Percentiles rank a stretch among this genome's conserved stretches.
phyloP scores from a whole-genome alignment of 768 basidiomycete species.

The Imleria badia region DNA sequence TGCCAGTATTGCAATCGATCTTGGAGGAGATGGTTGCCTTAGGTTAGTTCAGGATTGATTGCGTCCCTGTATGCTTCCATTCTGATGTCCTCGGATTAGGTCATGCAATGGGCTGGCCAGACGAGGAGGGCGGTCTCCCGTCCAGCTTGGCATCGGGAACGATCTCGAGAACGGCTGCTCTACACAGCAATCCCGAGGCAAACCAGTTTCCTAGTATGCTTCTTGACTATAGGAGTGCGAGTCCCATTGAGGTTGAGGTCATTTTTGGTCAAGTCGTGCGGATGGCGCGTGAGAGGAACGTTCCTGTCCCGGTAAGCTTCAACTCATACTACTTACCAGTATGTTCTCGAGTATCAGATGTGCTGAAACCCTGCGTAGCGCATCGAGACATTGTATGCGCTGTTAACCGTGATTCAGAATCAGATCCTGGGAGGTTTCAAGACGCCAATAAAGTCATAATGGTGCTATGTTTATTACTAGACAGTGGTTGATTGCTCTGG shows the following conservation, averaged over 20 bases:
- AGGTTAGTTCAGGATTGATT: conserved; percentile 26
- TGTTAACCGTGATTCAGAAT: conserved; percentile 60
- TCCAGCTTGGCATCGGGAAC: conserved; percentile 40
- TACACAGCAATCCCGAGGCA: conserved; percentile 44
- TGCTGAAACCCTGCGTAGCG: conserved; percentile 37
- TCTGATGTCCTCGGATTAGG: conserved; percentile 9
- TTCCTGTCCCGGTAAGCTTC: conserved; percentile 15
- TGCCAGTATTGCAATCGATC: conserved; percentile 47
- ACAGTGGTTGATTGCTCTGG: too few species aligned
- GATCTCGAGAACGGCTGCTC: conserved; percentile 37
- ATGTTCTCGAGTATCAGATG: neutral
- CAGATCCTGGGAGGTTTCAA: conserved; percentile 46
- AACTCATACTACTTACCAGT: too few species aligned
- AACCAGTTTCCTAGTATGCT: conserved; percentile 61
- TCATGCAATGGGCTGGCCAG: conserved; percentile 39
- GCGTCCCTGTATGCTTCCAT: neutral
- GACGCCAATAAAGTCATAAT: neutral
- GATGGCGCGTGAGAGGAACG: conserved; percentile 15
- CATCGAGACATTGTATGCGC: conserved; percentile 60
- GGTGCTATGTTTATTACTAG: neutral
- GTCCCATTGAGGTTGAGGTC: conserved; percentile 66
- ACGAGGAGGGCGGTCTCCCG: conserved; percentile 46
- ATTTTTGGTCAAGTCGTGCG: conserved; percentile 55
- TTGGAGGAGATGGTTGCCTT: conserved; percentile 47
- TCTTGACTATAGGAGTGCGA: conserved; percentile 47